Evolutionary conservation across 2,329 filamentous ascomycete species (phyloP), one percentile per base, ranked within the genome.

Genomic region (Ascochyta rabiei): DNA sequence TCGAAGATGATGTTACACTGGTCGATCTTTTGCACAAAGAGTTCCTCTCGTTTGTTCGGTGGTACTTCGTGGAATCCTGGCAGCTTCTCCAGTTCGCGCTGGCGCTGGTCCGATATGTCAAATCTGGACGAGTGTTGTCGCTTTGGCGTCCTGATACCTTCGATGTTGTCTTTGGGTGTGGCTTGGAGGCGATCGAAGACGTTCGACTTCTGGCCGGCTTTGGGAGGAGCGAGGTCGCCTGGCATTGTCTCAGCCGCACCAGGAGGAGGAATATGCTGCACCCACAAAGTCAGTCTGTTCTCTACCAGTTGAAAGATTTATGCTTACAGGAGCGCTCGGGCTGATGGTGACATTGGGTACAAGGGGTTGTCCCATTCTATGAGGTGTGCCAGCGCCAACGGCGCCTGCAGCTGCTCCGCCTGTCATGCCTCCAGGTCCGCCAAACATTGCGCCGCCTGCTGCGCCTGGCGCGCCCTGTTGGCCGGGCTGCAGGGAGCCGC

Each of bases 1-100:
- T 99, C 95, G 74, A 99, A 99, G 70, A 99, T 99, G 80, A 99
- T 96, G 74, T 99, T 99, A 82, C 95, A 99, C 76, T 99, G 95
- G 70, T 98, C 95, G 67, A 99, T 95, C 83, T 99, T 99, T 74
- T 98, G 93, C 93, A 99, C 97, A 79, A 99, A 99, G 16, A 99
- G 85, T 67, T 98, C 93, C 78, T 97, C 93, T 59, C 95, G 87
- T 60, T 93, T 87, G 74, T 96, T 96, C 15, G 95, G 95, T 10
- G 93, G 90, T 23, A 98, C 95, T 77, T 99, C 95, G 71, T 99
- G 95, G 77, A 99, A 99, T 31, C 95, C 95, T 1, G 95, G 93
- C 21, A 99, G 82, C 79, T 99, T 99, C 76, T 99, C 95, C 45
- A 99, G 83, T 76, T 99, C 95, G 70, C 95, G 87, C 75, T 87